Conservation (phyloP, 768 basidiomycete genomes). For the Boletus fagicola region DNA sequence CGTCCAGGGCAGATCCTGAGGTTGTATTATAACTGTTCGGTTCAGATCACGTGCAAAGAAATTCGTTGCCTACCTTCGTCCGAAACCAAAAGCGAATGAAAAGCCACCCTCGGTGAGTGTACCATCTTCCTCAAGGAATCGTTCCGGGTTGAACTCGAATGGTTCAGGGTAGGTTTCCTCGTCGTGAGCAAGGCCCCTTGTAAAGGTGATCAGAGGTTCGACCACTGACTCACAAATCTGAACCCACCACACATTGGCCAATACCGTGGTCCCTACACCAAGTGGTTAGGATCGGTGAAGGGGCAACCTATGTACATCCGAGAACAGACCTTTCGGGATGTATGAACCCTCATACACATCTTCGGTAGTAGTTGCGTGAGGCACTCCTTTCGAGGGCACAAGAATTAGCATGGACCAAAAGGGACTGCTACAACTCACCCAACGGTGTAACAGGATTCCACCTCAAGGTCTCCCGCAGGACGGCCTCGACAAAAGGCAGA, state of each 20-base stretch:
- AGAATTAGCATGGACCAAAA: not conserved
- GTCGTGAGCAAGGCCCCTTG: constrained; percentile 43
- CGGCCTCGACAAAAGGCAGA: constrained; percentile 26
- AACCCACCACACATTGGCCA: constrained; percentile 25
- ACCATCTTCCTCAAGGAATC: constrained; percentile 32
- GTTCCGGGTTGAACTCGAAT: constrained; percentile 40
- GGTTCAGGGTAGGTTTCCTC: constrained; percentile 40
- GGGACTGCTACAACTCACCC: constrained; percentile 12
- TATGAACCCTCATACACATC: constrained; percentile 27
- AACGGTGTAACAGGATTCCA: constrained; percentile 25
- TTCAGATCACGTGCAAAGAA: not conserved
- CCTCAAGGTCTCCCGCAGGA: constrained; percentile 22
- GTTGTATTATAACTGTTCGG: not conserved
- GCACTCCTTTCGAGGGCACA: constrained; percentile 16
- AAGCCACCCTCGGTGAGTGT: constrained; percentile 2
- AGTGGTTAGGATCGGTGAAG: not conserved
- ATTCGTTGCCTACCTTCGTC: constrained; percentile 20
- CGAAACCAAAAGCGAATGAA: constrained; percentile 23
- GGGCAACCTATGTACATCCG: not conserved
- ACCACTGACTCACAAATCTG: not conserved
- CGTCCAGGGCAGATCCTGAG: constrained; percentile 25
- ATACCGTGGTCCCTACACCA: constrained; percentile 18
- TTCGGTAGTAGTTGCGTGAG: constrained; percentile 21
- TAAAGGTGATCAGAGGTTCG: not conserved
- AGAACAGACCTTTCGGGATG: constrained; percentile 25